phyloP scores from a whole-genome alignment of 2,329 filamentous ascomycete species.

The Colletotrichum orchidophilum region DNA sequence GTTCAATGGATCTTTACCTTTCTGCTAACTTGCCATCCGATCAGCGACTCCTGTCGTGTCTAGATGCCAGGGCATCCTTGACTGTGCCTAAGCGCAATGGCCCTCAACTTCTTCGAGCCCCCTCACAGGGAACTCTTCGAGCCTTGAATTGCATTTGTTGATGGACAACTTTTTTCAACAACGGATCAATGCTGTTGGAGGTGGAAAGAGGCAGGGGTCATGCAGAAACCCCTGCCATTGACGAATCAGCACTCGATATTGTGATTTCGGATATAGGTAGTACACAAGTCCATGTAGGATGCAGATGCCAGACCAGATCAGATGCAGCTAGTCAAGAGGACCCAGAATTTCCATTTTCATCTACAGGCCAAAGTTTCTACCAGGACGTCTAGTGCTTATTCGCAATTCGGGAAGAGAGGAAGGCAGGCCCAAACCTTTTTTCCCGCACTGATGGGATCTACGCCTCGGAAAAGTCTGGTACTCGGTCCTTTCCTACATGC shows the following conservation, averaged over 20 bases:
- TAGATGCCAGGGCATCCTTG: neutral
- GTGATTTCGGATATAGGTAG: neutral
- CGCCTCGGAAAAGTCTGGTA: too few species aligned
- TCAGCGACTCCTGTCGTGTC: neutral
- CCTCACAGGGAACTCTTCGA: neutral
- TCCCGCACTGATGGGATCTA: neutral
- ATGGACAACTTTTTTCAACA: neutral
- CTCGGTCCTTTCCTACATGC: neutral
- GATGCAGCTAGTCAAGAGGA: neutral
- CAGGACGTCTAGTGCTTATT: neutral
- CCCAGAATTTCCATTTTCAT: neutral
- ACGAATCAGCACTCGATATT: conserved; percentile 8
- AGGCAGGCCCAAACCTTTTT: neutral
- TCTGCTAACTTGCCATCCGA: neutral
- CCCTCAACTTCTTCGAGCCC: neutral
- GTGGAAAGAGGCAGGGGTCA: neutral
- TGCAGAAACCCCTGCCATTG: neutral
- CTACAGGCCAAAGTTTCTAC: neutral
- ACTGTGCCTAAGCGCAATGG: neutral
- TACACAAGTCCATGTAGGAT: neutral
- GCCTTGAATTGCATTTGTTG: neutral
- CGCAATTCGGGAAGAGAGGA: neutral
- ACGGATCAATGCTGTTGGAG: neutral
- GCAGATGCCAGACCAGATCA: neutral
- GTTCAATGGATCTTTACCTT: conserved; percentile 2